These are phyloP conservation scores for Spinacia oleracea DNA, from an alignment of 179 eudicot species.

Conservation along the genomic window DNA sequence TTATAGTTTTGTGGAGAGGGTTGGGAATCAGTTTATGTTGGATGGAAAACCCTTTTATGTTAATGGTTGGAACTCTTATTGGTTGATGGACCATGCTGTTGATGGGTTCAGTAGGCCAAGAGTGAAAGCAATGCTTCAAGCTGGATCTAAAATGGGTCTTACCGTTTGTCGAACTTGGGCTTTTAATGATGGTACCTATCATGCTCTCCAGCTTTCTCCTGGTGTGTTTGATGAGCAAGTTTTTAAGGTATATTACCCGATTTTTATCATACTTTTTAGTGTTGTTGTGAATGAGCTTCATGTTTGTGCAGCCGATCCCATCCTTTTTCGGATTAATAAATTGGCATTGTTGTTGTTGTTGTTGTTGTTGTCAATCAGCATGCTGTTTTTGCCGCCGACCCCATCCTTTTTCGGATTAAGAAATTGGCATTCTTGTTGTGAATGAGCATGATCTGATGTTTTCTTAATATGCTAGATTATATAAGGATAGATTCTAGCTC, in stretches of 20 bases:
- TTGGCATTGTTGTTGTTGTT: too few species aligned
- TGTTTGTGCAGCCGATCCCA: too few species aligned
- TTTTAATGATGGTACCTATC: constrained; percentile 83
- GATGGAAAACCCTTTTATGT: constrained; percentile 72
- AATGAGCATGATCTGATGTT: neutral
- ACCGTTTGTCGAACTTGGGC: constrained; percentile 97
- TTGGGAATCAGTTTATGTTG: constrained; percentile 72
- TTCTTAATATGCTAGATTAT: neutral
- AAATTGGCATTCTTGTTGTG: too few species aligned
- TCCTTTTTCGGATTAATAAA: too few species aligned
- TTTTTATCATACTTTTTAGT: neutral
- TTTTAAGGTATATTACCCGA: constrained; percentile 51
- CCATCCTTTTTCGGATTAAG: too few species aligned
- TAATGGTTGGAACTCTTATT: constrained; percentile 98
- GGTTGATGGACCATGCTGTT: constrained; percentile 93
- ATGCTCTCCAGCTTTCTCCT: constrained; percentile 90
- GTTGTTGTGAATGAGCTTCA: neutral
- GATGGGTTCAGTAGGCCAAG: constrained; percentile 47
- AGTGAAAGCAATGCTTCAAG: constrained; percentile 58
- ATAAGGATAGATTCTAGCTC: neutral
- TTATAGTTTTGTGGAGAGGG: constrained; percentile 70
- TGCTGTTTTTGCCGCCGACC: too few species aligned
- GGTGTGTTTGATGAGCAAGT: constrained; percentile 73
- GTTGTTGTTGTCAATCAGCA: neutral
- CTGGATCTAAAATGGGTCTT: constrained; percentile 93